These are phyloP conservation scores for Solanum hybrid DNA, from an alignment of 305 asterid species.

Conservation along the genomic window DNA sequence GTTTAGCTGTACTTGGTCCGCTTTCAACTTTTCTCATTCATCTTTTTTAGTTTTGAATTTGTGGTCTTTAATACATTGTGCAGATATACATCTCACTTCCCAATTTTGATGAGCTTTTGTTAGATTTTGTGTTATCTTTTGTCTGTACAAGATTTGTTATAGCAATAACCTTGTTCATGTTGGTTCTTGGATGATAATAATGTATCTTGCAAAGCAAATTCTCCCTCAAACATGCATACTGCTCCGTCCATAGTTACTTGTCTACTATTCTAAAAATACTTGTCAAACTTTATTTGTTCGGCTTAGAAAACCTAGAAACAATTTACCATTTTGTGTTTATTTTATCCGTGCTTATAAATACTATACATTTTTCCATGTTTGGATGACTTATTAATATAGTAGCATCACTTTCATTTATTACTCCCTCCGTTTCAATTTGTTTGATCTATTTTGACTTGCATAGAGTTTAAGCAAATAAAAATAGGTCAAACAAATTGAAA, in stretches of 20 bases:
- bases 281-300: not conserved
- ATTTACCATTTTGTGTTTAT: not conserved
- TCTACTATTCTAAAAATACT: not conserved
- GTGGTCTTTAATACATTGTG: not conserved
- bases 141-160: not conserved
- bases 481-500: not conserved
- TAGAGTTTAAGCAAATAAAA: not conserved
- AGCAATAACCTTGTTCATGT: not conserved
- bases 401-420: not conserved
- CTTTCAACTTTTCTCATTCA: not conserved
- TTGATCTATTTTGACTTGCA: not conserved
- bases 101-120: not conserved
- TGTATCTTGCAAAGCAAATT: not conserved
- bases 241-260: not conserved
- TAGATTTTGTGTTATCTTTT: not conserved
- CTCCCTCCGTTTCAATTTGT: not conserved
- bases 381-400: not conserved
- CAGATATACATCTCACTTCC: not conserved
- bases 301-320: not conserved
- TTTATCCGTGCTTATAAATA: not conserved
- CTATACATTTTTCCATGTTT: not conserved
- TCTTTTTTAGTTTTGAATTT: not conserved
- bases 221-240: not conserved
- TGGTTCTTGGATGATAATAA: not conserved
- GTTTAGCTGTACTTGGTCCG: slow-evolving; percentile 3